Percentiles rank a stretch among this genome's conserved stretches.
phyloP scores from a whole-genome alignment of 2,329 filamentous ascomycete genomes.

The Periconia digitata region DNA sequence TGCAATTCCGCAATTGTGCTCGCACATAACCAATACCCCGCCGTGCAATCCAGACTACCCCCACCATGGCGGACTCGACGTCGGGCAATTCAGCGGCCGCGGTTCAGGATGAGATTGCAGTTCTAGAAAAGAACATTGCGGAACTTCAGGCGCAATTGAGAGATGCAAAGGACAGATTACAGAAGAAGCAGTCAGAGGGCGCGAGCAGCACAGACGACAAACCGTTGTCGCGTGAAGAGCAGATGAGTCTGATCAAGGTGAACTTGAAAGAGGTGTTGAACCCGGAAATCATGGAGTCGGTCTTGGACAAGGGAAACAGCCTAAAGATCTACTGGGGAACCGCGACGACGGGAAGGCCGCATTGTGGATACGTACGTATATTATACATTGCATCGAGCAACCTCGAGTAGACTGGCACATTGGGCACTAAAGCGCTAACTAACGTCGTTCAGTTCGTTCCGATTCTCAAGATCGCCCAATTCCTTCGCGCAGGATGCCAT shows the following conservation, averaged over 20 bases:
- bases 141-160: conserved; percentile 32
- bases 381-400: neutral
- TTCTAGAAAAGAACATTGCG: conserved; percentile 35
- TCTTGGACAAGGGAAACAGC: conserved; percentile 66
- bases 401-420: neutral
- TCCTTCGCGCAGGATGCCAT: conserved; percentile 81
- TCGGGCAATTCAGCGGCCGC: conserved; percentile 16
- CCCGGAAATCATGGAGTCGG: conserved; percentile 76
- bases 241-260: conserved; percentile 73
- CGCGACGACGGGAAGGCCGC: conserved; percentile 82
- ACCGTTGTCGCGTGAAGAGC: conserved; percentile 56
- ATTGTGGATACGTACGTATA: conserved; percentile 71
- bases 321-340: conserved; percentile 88
- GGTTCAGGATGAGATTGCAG: conserved; percentile 34
- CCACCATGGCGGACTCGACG: conserved; percentile 30
- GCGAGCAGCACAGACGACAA: conserved; percentile 21
- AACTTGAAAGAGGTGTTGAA: conserved; percentile 84
- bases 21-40: neutral
- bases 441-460: conserved; percentile 62
- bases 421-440: neutral
- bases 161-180: conserved; percentile 32
- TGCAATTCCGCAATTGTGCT: neutral
- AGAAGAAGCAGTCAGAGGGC: conserved; percentile 22
- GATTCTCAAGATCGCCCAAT: conserved; percentile 85
- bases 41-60: conserved; percentile 12